phyloP scores from a whole-genome alignment of 2,329 filamentous ascomycete species.

The Colletotrichum phormii region DNA sequence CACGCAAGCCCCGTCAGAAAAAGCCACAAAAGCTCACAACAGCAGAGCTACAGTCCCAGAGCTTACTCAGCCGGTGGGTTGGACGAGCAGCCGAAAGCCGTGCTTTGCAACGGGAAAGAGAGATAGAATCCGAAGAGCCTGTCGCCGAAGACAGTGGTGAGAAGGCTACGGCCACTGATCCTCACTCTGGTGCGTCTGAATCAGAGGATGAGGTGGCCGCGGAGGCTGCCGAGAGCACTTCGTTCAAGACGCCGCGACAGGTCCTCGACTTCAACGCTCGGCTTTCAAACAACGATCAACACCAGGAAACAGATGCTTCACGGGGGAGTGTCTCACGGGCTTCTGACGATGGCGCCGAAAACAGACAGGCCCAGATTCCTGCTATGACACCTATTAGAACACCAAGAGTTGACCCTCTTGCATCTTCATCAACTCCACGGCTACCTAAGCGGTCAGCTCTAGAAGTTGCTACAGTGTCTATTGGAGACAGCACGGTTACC shows the following conservation, averaged over 20 bases:
- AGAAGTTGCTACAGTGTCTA: constrained; percentile 79
- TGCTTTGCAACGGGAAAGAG: neutral
- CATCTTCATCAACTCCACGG: neutral
- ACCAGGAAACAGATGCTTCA: constrained; percentile 34
- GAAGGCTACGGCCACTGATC: neutral
- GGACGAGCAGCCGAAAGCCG: neutral
- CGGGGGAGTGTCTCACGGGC: neutral
- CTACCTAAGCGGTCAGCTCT: constrained; percentile 65
- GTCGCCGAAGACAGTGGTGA: neutral
- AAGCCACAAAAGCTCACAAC: constrained; percentile 16
- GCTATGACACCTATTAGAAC: constrained; percentile 18
- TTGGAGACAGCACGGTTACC: constrained; percentile 75
- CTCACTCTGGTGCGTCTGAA: neutral
- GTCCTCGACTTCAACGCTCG: constrained; percentile 51
- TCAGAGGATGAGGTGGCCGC: neutral
- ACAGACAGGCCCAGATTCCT: constrained; percentile 39
- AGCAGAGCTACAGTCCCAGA: constrained; percentile 37
- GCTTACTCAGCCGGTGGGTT: constrained; percentile 28
- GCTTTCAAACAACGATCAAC: constrained; percentile 45
- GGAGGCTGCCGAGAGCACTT: neutral
- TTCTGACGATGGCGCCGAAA: neutral
- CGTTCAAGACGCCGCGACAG: constrained; percentile 37
- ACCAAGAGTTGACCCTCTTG: neutral
- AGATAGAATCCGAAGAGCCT: neutral
- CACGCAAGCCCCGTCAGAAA: neutral